Conservation (phyloP, 345 rosid genomes). For the Reutealis trisperma region DNA sequence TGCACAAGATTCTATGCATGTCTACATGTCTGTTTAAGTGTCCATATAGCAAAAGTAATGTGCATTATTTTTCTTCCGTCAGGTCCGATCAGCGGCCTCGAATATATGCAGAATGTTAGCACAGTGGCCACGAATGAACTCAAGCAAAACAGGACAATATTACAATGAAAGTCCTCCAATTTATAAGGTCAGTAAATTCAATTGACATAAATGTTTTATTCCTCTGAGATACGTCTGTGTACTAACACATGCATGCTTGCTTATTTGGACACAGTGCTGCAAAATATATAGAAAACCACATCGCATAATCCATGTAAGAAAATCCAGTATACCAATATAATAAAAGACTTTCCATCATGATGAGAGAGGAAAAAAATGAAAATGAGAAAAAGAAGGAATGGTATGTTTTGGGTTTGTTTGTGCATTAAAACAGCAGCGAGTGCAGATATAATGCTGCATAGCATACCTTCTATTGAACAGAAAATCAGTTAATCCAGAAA, state of each 20-base stretch:
- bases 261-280: background rate
- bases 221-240: too few species aligned
- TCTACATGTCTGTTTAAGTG: background rate
- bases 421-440: background rate
- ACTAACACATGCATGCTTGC: background rate
- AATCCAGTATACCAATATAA: background rate
- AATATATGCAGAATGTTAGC: background rate
- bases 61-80: background rate
- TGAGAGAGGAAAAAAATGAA: background rate
- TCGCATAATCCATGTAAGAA: background rate
- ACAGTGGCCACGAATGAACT: background rate
- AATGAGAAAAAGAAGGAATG: background rate
- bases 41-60: slow-evolving; percentile 8
- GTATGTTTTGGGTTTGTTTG: background rate
- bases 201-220: background rate
- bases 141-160: background rate
- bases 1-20: background rate
- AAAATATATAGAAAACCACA: background rate
- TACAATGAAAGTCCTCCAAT: background rate
- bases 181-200: background rate
- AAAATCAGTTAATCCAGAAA: slow-evolving; percentile 66
- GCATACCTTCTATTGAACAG: slow-evolving; percentile 74
- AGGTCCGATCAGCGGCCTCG: background rate
- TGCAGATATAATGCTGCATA: background rate
- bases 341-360: background rate